Evolutionary conservation across 306 rosid genomes (phyloP), one percentile per base, ranked within the genome.

Genomic region (Sechiopsis laciniata): DNA sequence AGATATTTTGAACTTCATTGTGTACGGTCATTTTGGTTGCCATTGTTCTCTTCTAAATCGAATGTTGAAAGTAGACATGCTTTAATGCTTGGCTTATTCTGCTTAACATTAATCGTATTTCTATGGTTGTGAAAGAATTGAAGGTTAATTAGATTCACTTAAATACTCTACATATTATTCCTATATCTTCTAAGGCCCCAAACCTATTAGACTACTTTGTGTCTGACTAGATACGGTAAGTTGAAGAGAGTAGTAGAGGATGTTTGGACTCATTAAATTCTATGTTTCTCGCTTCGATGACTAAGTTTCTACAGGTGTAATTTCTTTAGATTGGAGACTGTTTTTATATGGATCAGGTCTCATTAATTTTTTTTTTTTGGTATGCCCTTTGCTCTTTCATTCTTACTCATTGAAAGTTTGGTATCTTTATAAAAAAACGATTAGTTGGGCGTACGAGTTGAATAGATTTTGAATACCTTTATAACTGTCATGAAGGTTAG

Each of bases 401-500:
- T 40, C 6, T 40, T 40, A 5, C 46, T 7, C 46, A 40, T 6
- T 40, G 46, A 6, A 40, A 40, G 46, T 6, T 40, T 6, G 46
- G 46, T 6, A 40, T 40, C 46, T 5, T 40, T 6, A 40, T 40
- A 40, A 40, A 6, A 6, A 40, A 40, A 40, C 46, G 46, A 9
- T 40, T 6, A 40, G 46, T 40, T 40, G 8, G 9, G 1, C 17
- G 0, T 40, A n/a, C 2, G 52, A 24, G 42, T 7, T 63, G 45
- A 9, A 9, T 63, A 2, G 16, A 40, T 35, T 64, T 64, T 37
- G 14, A 42, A 32, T 40, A 7, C 10, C 54, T 17, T 65, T 4
- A 40, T 37, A 64, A 65, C 53, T 29, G 46, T 61, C 50, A 32
- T 32, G 69, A 35, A 32, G 13, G 70, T 40, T 64, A 64, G 15